phyloP scores from a whole-genome alignment of 495 filamentous ascomycete species.

The Neurospora cerealis region DNA sequence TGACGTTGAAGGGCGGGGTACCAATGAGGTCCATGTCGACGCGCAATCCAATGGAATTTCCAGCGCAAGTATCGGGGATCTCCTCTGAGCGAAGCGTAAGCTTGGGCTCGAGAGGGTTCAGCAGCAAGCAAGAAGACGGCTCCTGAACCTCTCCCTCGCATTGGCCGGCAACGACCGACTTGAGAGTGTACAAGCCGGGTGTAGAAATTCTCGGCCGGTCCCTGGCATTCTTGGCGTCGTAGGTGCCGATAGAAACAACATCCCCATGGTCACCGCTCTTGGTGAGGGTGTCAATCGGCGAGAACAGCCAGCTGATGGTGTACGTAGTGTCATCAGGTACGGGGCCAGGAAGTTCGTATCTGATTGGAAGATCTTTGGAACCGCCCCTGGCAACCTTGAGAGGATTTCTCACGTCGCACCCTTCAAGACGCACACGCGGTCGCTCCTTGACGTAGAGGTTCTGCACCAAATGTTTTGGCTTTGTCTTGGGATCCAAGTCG shows the following conservation, averaged over 20 bases:
- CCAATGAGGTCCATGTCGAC: conserved; percentile 83
- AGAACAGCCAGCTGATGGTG: conserved; percentile 57
- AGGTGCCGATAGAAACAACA: conserved; percentile 41
- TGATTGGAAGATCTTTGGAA: conserved; percentile 56
- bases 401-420: conserved; percentile 69
- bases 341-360: conserved; percentile 52
- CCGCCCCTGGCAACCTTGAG: conserved; percentile 71
- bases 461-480: conserved; percentile 56
- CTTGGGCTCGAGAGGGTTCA: conserved; percentile 83
- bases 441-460: conserved; percentile 78
- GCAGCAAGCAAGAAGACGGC: conserved; percentile 78
- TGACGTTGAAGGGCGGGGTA: conserved; percentile 75
- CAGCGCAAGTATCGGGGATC: conserved; percentile 88
- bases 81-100: conserved; percentile 62
- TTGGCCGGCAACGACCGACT: conserved; percentile 62
- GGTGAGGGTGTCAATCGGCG: conserved; percentile 52
- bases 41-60: conserved; percentile 78
- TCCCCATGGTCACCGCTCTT: conserved; percentile 53
- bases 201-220: conserved; percentile 53
- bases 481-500: conserved; percentile 52
- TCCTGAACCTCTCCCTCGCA: conserved; percentile 85
- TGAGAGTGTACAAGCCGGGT: conserved; percentile 76
- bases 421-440: conserved; percentile 56
- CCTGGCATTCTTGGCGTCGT: conserved; percentile 38
- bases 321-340: conserved; percentile 45